Percentiles rank a stretch among this genome's conserved stretches.
These are phyloP conservation scores for Kwoniella shandongensis DNA, from an alignment of 768 basidiomycete species.

Conservation along the genomic window DNA sequence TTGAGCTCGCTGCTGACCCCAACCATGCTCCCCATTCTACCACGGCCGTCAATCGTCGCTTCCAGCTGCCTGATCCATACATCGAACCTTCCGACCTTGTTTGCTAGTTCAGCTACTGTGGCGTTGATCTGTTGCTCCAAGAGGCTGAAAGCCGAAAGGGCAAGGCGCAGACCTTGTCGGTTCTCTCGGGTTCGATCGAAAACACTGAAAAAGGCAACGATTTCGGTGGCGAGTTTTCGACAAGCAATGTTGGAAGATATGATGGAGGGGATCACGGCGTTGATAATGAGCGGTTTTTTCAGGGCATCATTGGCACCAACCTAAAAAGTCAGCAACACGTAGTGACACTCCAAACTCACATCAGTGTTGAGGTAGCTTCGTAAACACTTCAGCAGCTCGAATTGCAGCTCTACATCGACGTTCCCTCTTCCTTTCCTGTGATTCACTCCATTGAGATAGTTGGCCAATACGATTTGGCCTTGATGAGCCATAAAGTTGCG, in stretches of 20 bases:
- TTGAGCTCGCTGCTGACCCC: slow-evolving; percentile 90
- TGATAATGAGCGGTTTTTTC: slow-evolving; percentile 69
- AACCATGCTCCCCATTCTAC: slow-evolving; percentile 91
- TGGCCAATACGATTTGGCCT: slow-evolving; percentile 43
- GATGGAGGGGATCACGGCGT: slow-evolving; percentile 76
- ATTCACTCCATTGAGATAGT: slow-evolving; percentile 28
- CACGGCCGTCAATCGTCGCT: slow-evolving; percentile 71
- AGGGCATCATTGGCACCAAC: slow-evolving; percentile 70
- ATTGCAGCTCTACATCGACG: slow-evolving; percentile 70
- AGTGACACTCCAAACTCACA: slow-evolving; percentile 26
- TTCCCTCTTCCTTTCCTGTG: slow-evolving; percentile 56
- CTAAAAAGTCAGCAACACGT: slow-evolving; percentile 54
- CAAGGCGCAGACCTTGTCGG: slow-evolving; percentile 60
- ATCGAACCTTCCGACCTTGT: slow-evolving; percentile 60
- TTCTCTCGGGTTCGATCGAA: slow-evolving; percentile 60
- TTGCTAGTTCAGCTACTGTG: slow-evolving; percentile 26
- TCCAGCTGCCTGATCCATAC: slow-evolving; percentile 89
- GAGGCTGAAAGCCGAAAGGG: slow-evolving; percentile 70
- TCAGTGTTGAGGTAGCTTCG: slow-evolving; percentile 72
- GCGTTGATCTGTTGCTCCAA: slow-evolving; percentile 42
- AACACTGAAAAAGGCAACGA: slow-evolving; percentile 71
- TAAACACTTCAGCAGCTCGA: slow-evolving; percentile 85
- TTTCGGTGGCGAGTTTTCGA: slow-evolving; percentile 73
- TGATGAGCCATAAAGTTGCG: slow-evolving; percentile 36
- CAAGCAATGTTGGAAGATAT: slow-evolving; percentile 77